Conservation (phyloP, 345 rosid genomes). For the Eucalyptus pauciflora region DNA sequence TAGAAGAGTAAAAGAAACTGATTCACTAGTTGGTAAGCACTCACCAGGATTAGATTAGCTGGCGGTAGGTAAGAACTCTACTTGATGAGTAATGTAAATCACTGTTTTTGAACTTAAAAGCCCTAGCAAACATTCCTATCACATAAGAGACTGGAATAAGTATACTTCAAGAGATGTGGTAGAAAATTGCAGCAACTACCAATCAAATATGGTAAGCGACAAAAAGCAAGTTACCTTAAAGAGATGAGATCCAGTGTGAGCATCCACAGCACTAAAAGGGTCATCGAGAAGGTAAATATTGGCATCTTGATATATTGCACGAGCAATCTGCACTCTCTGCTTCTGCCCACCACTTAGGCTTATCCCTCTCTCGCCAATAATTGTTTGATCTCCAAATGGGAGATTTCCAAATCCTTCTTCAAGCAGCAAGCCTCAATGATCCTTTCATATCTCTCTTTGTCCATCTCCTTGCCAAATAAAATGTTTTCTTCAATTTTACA, state of each 20-base stretch:
- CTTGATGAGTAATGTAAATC: conserved; percentile 74
- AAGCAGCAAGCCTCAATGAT: conserved; percentile 67
- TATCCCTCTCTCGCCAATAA: conserved; percentile 87
- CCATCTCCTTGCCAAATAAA: conserved; percentile 68
- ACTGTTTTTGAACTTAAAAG: conserved; percentile 40
- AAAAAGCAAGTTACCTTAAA: conserved; percentile 34
- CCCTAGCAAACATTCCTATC: conserved; percentile 55
- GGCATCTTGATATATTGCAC: conserved; percentile 79
- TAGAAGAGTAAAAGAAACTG: background rate
- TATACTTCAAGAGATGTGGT: background rate
- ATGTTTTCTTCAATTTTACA: conserved; percentile 74
- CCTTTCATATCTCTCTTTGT: conserved; percentile 43
- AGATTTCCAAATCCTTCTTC: conserved; percentile 61
- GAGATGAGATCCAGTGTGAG: conserved; percentile 73
- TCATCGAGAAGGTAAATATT: conserved; percentile 81
- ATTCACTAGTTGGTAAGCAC: background rate
- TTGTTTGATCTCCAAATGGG: conserved; percentile 65
- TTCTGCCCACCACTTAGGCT: conserved; percentile 87
- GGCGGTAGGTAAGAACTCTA: conserved; percentile 71
- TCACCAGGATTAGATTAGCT: conserved; percentile 65
- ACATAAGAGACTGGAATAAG: background rate
- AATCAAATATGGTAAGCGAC: background rate
- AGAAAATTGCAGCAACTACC: background rate
- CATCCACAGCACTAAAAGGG: conserved; percentile 89
- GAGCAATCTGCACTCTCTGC: conserved; percentile 73